These are phyloP conservation scores for Xylaria nigripes DNA, from an alignment of 495 filamentous ascomycete genomes.

Conservation along the genomic window DNA sequence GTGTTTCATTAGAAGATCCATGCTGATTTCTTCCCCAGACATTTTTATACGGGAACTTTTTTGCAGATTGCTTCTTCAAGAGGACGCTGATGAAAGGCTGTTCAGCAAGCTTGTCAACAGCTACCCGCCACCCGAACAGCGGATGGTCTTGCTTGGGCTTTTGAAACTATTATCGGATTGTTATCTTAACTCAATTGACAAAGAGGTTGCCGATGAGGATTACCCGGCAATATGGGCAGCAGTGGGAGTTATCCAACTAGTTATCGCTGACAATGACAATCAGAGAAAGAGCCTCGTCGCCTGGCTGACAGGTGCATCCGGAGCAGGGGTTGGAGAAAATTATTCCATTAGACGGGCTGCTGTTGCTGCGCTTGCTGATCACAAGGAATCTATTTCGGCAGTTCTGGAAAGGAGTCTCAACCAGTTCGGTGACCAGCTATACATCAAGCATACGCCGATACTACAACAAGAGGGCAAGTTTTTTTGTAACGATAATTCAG, in stretches of 20 bases:
- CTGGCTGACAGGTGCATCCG: conserved; percentile 60
- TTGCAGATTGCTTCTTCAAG: conserved; percentile 35
- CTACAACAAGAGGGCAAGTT: conserved; percentile 75
- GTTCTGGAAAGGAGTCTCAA: conserved; percentile 59
- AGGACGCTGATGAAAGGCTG: conserved; percentile 17
- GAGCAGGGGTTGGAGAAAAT: conserved; percentile 56
- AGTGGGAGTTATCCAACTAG: conserved; percentile 34
- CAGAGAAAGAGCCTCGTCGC: conserved; percentile 49
- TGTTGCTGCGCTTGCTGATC: conserved; percentile 50
- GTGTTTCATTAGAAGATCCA: not conserved
- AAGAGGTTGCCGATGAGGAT: conserved; percentile 25
- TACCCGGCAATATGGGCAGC: conserved; percentile 36
- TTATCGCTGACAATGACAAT: conserved; percentile 31
- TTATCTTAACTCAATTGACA: conserved; percentile 35
- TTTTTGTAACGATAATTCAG: not conserved
- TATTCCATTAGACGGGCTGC: conserved; percentile 56
- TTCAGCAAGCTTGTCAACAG: conserved; percentile 39
- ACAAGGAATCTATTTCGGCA: conserved; percentile 43
- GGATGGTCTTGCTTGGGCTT: conserved; percentile 47
- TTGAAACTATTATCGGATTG: conserved; percentile 52
- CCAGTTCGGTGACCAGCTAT: conserved; percentile 77
- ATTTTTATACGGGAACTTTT: conserved; percentile 46
- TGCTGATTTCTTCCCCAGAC: conserved; percentile 37
- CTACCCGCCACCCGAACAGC: conserved; percentile 50
- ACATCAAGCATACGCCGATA: conserved; percentile 73